These are phyloP conservation scores for Naganishia sp. DNA, from an alignment of 1,284 basidiomycete genomes.

Conservation along the genomic window DNA sequence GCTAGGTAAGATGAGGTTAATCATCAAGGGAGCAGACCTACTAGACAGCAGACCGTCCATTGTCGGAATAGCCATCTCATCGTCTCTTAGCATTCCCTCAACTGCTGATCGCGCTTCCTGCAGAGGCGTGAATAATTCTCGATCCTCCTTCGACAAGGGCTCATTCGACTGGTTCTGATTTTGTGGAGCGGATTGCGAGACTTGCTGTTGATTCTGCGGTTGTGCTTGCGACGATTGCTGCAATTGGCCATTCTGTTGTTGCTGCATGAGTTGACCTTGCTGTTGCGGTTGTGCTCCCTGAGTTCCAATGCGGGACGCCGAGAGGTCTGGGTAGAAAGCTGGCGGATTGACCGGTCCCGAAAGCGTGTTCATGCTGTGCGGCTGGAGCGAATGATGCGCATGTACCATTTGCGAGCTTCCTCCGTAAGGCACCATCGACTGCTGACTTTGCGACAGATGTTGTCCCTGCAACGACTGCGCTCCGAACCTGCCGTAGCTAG, in stretches of 20 bases:
- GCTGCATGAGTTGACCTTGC: slow-evolving; percentile 14
- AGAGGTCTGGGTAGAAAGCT: slow-evolving; percentile 16
- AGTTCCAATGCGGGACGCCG: not conserved
- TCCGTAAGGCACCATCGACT: slow-evolving; percentile 4
- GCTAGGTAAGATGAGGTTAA: too few relatives aligned
- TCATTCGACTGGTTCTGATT: slow-evolving; percentile 33
- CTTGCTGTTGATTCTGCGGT: slow-evolving; percentile 10
- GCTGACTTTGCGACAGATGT: slow-evolving; percentile 2
- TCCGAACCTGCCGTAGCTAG: slow-evolving; percentile 14
- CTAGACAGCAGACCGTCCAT: slow-evolving; percentile 44
- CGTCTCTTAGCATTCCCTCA: slow-evolving; percentile 23
- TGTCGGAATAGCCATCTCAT: slow-evolving; percentile 39
- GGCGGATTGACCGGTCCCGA: slow-evolving; percentile 23
- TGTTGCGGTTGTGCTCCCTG: slow-evolving; percentile 23
- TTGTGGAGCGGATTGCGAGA: not conserved
- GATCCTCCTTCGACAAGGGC: slow-evolving; percentile 30
- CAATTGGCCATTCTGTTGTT: slow-evolving; percentile 27
- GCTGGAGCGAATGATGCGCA: slow-evolving; percentile 7
- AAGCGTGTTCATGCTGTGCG: slow-evolving; percentile 26
- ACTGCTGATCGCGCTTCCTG: slow-evolving; percentile 16
- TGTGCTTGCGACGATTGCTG: slow-evolving; percentile 8
- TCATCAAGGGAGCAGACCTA: not conserved
- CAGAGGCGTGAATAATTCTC: slow-evolving; percentile 16
- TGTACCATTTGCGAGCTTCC: slow-evolving; percentile 3
- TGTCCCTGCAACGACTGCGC: slow-evolving; percentile 12